Evolutionary conservation across 805 yeast species (phyloP), one percentile per base, ranked within the genome.

Genomic region (Metschnikowia noctiluminum): DNA sequence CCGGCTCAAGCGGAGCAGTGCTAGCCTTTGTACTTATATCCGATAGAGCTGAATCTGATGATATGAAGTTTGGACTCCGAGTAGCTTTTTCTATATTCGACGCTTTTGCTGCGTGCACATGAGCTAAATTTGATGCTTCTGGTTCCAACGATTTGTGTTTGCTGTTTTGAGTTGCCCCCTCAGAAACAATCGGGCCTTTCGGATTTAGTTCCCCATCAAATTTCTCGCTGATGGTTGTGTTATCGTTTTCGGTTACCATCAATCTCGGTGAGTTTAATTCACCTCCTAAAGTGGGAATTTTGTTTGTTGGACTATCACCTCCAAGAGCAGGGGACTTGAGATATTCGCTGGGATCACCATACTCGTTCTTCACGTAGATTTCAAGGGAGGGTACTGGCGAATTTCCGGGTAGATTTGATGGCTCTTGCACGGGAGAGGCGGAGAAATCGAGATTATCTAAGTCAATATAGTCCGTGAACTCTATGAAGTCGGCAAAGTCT

Each of bases 391-490:
- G 50, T 26, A 47, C 39, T 8, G 32, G 38, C 37, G 34, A 13
- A 16, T 3, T 35, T n/a, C 31, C 26, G 8, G 36, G 34, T 21
- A 44, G 45, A 7, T 26, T 7, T 15, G 34, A 35, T 7, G 42
- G 39, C 9, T 48, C 36, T 7, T 14, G 48, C 11, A 44, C 8
- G 12, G 55, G 55, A 7, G 55, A 48, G n/a, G 46, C 28, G 10
- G 43, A 40, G 39, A 70, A 67, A 54, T 64, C 64, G 49, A 70
- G 61, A 49, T 69, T 60, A 30, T 71, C 77, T 27, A 66, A 63
- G 53, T 71, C 74, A 44, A 73, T 66, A 50, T 62, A 72, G 45
- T 72, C 75, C 34, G 69, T 61, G 46, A 72, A 73, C 49, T 72
- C 77, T 50, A 70, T 64, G n/a, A 72, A 63, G 40, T 71, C 74